Conservation (phyloP, 2,329 filamentous ascomycete genomes). For the Pseudogymnoascus sp. region DNA sequence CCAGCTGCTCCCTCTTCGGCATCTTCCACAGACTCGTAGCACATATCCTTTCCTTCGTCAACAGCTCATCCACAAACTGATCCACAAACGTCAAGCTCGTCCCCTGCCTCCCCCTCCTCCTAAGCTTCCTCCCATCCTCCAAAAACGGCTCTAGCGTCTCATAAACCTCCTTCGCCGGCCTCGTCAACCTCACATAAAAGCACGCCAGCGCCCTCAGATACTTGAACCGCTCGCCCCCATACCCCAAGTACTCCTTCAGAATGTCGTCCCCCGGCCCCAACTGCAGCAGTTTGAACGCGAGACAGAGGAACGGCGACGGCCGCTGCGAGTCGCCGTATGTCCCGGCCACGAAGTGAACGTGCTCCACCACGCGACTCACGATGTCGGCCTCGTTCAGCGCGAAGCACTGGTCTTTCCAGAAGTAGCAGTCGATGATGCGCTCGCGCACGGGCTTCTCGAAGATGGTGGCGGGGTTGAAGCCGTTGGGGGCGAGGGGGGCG, state of each 20-base stretch:
- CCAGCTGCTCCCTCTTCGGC: slow-evolving; percentile 69
- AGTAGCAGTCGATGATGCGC: slow-evolving; percentile 89
- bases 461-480: slow-evolving; percentile 88
- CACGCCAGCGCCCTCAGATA: slow-evolving; percentile 83
- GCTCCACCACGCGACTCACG: slow-evolving; percentile 79
- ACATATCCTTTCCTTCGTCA: slow-evolving; percentile 83
- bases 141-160: slow-evolving; percentile 71
- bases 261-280: slow-evolving; percentile 73
- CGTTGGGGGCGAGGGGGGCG: slow-evolving; percentile 68
- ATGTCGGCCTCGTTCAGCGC: slow-evolving; percentile 77
- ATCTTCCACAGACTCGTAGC: slow-evolving; percentile 90
- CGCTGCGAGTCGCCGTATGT: slow-evolving; percentile 78
- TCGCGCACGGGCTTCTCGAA: slow-evolving; percentile 94
- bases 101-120: slow-evolving; percentile 63
- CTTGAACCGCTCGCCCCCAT: slow-evolving; percentile 68
- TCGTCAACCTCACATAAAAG: slow-evolving; percentile 88
- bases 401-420: slow-evolving; percentile 99
- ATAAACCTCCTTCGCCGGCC: slow-evolving; percentile 74
- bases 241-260: slow-evolving; percentile 68
- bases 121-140: slow-evolving; percentile 74
- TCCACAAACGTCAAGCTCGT: slow-evolving; percentile 76
- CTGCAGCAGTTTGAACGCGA: slow-evolving; percentile 90
- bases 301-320: slow-evolving; percentile 85
- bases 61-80: slow-evolving; percentile 84
- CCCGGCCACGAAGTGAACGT: slow-evolving; percentile 75